A percentile compares a stretch with the other conserved stretches of the same genome.
Conservation (phyloP, 306 rosid species). For the Citrullus colocynthis region DNA sequence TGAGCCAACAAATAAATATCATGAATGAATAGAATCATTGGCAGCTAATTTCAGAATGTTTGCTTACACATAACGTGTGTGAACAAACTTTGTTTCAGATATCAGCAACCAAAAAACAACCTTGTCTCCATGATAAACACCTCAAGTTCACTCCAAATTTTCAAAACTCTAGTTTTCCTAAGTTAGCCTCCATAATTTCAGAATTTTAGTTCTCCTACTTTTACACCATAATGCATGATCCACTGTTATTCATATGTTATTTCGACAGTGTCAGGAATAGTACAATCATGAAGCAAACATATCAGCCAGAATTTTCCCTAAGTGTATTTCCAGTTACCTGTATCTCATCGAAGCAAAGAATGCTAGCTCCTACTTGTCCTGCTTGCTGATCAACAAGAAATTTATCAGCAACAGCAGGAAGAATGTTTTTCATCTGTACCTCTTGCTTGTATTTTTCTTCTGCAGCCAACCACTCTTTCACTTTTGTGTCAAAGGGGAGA, state of each 20-base stretch:
- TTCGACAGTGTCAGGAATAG: background rate
- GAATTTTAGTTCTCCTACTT: background rate
- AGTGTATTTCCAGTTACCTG: conserved; percentile 39
- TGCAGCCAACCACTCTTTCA: conserved; percentile 85
- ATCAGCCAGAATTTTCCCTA: background rate
- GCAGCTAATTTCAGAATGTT: background rate
- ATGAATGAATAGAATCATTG: background rate
- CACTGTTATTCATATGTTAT: background rate
- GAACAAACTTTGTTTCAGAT: background rate
- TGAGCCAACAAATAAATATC: background rate
- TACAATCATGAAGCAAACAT: background rate
- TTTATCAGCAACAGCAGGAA: conserved; percentile 82
- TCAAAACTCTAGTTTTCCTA: background rate
- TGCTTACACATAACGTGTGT: background rate
- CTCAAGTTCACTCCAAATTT: background rate
- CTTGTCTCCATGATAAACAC: background rate
- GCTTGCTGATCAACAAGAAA: conserved; percentile 50
- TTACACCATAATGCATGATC: background rate
- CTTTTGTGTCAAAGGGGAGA: conserved; percentile 70
- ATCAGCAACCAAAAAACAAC: background rate
- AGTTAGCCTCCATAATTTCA: background rate
- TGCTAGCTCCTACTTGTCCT: conserved; percentile 61
- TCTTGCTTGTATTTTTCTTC: conserved; percentile 87
- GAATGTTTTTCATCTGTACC: conserved; percentile 78
- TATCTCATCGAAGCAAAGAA: conserved; percentile 95